phyloP scores from a whole-genome alignment of 2,329 filamentous ascomycete genomes.

The Colletotrichum chrysophilum region DNA sequence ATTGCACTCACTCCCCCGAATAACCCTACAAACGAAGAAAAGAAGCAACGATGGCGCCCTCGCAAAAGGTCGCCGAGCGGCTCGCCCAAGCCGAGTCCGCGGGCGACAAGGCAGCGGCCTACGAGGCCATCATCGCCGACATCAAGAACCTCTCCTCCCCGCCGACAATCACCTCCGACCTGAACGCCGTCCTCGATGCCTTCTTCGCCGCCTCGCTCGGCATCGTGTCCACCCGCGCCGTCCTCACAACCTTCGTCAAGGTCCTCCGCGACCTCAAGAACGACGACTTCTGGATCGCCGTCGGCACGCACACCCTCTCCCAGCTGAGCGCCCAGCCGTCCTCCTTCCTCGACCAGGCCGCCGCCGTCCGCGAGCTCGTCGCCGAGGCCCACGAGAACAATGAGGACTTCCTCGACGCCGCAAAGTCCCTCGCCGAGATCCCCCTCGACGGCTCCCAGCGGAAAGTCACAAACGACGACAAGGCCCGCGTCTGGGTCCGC shows the following conservation, averaged over 20 bases:
- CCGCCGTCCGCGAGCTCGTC: slow-evolving; percentile 77
- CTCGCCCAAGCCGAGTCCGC: slow-evolving; percentile 44
- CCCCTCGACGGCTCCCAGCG: slow-evolving; percentile 90
- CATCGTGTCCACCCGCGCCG: slow-evolving; percentile 75
- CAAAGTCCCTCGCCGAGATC: slow-evolving; percentile 80
- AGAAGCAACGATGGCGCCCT: slow-evolving; percentile 38
- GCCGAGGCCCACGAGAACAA: slow-evolving; percentile 83
- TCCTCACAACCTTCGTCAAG: slow-evolving; percentile 71
- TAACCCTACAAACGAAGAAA: background rate
- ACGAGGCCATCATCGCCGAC: slow-evolving; percentile 50
- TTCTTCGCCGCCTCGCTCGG: slow-evolving; percentile 74
- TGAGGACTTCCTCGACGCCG: slow-evolving; percentile 82
- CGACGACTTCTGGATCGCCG: slow-evolving; percentile 73
- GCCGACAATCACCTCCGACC: slow-evolving; percentile 52
- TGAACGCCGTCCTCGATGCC: slow-evolving; percentile 70
- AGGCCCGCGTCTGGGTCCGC: slow-evolving; percentile 86
- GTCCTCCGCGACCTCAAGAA: slow-evolving; percentile 66
- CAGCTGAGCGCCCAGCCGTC: slow-evolving; percentile 64
- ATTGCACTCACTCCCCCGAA: background rate
- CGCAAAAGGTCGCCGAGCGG: slow-evolving; percentile 46
- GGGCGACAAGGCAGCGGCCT: slow-evolving; percentile 49
- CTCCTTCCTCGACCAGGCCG: slow-evolving; percentile 84
- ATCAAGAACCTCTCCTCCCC: slow-evolving; percentile 47
- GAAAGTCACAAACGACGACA: slow-evolving; percentile 80
- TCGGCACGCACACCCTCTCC: slow-evolving; percentile 75